A percentile compares a stretch with the other conserved stretches of the same genome.
Conservation (phyloP, 345 rosid species). For the Camelina hispida region DNA sequence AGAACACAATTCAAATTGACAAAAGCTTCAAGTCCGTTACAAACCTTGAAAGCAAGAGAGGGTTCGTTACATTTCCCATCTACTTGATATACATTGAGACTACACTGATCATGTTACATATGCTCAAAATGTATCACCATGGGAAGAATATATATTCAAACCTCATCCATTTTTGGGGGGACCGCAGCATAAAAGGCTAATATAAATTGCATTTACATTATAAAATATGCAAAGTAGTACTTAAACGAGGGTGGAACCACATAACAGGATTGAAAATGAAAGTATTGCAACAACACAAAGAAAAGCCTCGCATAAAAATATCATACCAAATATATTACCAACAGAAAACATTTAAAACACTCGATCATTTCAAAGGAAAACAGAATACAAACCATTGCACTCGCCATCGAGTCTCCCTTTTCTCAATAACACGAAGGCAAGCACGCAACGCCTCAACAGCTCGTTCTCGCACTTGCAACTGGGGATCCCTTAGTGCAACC, state of each 20-base stretch:
- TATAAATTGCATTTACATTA: slow-evolving; percentile 6
- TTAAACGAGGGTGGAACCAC: slow-evolving; percentile 22
- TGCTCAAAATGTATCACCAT: slow-evolving; percentile 13
- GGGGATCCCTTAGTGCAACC: slow-evolving; percentile 98
- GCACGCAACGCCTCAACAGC: slow-evolving; percentile 99
- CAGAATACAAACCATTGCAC: slow-evolving; percentile 85
- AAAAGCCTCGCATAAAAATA: slow-evolving; percentile 9
- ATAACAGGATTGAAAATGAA: slow-evolving; percentile 23
- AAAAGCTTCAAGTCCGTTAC: slow-evolving; percentile 17
- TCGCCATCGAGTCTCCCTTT: slow-evolving; percentile 99
- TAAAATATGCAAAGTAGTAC: neutral
- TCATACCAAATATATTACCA: slow-evolving; percentile 16
- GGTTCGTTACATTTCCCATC: slow-evolving; percentile 19
- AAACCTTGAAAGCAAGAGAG: slow-evolving; percentile 22
- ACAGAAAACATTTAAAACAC: slow-evolving; percentile 25
- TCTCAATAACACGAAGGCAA: slow-evolving; percentile 98
- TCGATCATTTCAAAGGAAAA: slow-evolving; percentile 22
- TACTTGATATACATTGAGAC: slow-evolving; percentile 5
- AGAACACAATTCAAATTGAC: slow-evolving; percentile 20
- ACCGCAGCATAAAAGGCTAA: neutral
- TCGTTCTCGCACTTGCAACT: slow-evolving; percentile 81
- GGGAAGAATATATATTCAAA: slow-evolving; percentile 7
- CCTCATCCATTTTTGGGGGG: neutral
- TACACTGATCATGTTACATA: slow-evolving; percentile 6
- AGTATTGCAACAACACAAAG: neutral